Percentiles rank a stretch among this genome's conserved stretches.
Evolutionary conservation across 305 asterid genomes (phyloP).

Genomic region (Fraxinus paxiana): DNA sequence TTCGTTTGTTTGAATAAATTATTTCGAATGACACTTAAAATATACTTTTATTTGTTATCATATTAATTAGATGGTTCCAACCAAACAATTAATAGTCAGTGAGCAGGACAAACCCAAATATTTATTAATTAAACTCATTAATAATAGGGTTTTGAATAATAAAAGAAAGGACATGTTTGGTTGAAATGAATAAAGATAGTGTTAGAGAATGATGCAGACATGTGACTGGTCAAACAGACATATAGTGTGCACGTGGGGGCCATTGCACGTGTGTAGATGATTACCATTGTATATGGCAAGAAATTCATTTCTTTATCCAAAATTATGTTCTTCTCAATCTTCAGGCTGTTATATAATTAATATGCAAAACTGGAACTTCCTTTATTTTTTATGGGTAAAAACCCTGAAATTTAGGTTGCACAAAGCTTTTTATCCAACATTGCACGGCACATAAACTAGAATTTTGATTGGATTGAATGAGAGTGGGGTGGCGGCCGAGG

Average conservation of each 20-base stretch:
- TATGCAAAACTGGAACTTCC: neutral
- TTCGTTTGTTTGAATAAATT: constrained; percentile 1
- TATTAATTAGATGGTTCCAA: neutral
- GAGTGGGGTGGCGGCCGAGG: neutral
- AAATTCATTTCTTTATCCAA: neutral
- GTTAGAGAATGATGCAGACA: constrained; percentile 49
- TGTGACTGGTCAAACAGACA: constrained; percentile 52
- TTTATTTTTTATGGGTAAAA: neutral
- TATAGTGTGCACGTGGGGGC: constrained; percentile 41
- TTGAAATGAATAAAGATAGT: constrained; percentile 25
- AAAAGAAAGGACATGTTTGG: constrained; percentile 27
- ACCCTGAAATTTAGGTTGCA: neutral
- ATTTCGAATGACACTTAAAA: neutral
- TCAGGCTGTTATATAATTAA: neutral
- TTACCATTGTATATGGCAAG: constrained; percentile 5
- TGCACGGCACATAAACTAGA: neutral
- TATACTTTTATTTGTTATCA: neutral
- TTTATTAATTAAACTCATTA: neutral
- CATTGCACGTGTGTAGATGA: constrained; percentile 47
- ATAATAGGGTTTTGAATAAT: constrained; percentile 8
- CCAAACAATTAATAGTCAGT: constrained; percentile 3
- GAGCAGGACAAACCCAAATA: constrained; percentile 22
- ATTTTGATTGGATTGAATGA: neutral
- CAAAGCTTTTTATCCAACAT: neutral
- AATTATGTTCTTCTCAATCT: neutral